Evolutionary conservation across 352 stramenopile genomes (phyloP).

Genomic region (Phytophthora constricta): DNA sequence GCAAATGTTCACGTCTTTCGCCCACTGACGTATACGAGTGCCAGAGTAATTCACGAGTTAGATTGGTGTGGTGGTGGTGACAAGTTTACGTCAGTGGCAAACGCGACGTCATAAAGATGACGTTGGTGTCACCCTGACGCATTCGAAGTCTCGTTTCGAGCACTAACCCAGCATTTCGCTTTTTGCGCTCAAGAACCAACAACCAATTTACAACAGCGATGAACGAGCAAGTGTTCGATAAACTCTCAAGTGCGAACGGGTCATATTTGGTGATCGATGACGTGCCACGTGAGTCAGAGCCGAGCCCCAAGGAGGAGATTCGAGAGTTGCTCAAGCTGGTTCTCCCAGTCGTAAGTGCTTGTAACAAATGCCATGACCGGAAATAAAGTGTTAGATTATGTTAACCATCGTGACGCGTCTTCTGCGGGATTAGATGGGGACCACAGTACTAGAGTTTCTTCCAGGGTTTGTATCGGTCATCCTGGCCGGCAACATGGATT

Average conservation of each 20-base stretch:
- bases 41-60: too few relatives aligned
- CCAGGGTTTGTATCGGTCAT: slow-evolving; percentile 49
- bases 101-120: slow-evolving; percentile 4
- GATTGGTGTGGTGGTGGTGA: not conserved
- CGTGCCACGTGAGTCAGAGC: slow-evolving; percentile 9
- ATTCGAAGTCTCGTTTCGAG: not conserved
- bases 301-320: slow-evolving; percentile 33
- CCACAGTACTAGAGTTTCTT: slow-evolving; percentile 50
- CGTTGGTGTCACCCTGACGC: not conserved
- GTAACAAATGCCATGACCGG: too few relatives aligned
- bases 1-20: not conserved
- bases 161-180: not conserved
- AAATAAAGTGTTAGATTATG: too few relatives aligned
- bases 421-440: slow-evolving; percentile 26
- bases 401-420: not conserved
- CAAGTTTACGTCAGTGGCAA: slow-evolving; percentile 16
- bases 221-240: slow-evolving; percentile 15
- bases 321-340: slow-evolving; percentile 46
- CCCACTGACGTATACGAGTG: not conserved
- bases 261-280: slow-evolving; percentile 14
- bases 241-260: slow-evolving; percentile 6
- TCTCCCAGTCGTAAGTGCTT: slow-evolving; percentile 36
- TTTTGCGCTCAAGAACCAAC: not conserved
- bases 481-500: slow-evolving; percentile 65
- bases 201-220: not conserved